Evolutionary conservation across 169 alveolate species (phyloP).

Genomic region (Cryptosporidium sp.): DNA sequence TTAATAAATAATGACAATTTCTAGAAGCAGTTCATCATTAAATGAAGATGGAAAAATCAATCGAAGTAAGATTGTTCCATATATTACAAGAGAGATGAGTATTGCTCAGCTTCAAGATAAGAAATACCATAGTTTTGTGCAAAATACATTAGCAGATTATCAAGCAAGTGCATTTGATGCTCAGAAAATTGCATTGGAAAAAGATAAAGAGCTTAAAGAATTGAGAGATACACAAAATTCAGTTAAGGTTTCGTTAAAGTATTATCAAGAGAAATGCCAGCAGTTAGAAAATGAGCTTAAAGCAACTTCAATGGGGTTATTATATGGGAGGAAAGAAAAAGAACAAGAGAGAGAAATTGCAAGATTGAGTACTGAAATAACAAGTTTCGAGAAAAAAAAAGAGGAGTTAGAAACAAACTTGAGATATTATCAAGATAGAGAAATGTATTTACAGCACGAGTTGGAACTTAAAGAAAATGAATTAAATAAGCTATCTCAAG

Average conservation of each 20-base stretch:
- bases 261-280: conserved; percentile 54
- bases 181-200: conserved; percentile 70
- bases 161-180: conserved; percentile 67
- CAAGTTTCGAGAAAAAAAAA: background rate
- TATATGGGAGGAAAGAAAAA: conserved; percentile 57
- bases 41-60: background rate
- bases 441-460: conserved; percentile 45
- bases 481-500: conserved; percentile 2
- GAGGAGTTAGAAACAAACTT: conserved; percentile 24
- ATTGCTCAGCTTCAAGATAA: background rate
- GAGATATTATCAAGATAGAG: conserved; percentile 59
- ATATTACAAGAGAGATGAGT: conserved; percentile 33
- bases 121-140: conserved; percentile 20
- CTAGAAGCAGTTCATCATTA: background rate
- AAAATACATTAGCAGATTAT: conserved; percentile 56
- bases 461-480: conserved; percentile 24
- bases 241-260: conserved; percentile 3
- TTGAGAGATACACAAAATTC: conserved; percentile 21
- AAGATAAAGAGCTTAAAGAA: conserved; percentile 59
- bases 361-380: conserved; percentile 23
- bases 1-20: background rate
- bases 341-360: conserved; percentile 60
- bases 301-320: conserved; percentile 48
- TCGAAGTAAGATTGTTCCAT: conserved; percentile 39
- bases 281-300: conserved; percentile 60